phyloP scores from a whole-genome alignment of 108 stramenopile species.

The Nitzschia sp. region DNA sequence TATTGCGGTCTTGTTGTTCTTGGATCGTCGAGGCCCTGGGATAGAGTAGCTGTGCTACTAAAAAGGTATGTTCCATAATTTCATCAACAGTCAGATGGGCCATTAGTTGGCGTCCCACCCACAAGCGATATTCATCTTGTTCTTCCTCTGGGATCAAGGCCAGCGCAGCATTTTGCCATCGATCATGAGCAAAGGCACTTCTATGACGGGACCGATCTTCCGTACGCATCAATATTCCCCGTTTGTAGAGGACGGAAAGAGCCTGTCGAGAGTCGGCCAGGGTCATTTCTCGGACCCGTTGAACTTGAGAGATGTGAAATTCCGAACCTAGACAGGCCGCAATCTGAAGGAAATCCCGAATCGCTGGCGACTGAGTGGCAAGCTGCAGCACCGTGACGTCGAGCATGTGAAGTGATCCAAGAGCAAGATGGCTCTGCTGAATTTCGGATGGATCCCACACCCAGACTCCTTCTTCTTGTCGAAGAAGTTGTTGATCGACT shows the following conservation, averaged over 20 bases:
- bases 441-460: slow-evolving; percentile 12
- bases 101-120: slow-evolving; percentile 7
- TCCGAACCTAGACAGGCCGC: slow-evolving; percentile 47
- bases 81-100: neutral
- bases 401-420: slow-evolving; percentile 8
- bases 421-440: neutral
- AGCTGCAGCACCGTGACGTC: neutral
- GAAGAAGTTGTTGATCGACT: slow-evolving; percentile 4
- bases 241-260: neutral
- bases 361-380: neutral
- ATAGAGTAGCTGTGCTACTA: neutral
- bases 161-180: slow-evolving; percentile 40
- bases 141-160: slow-evolving; percentile 25
- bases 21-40: neutral
- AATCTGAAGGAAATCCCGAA: slow-evolving; percentile 19
- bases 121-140: slow-evolving; percentile 22
- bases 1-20: neutral
- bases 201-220: neutral
- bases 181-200: slow-evolving; percentile 29
- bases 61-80: slow-evolving; percentile 2
- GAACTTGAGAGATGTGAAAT: slow-evolving; percentile 22
- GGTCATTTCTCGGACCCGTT: slow-evolving; percentile 2
- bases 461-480: slow-evolving; percentile 8
- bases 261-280: neutral
- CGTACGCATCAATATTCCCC: slow-evolving; percentile 22